phyloP scores from a whole-genome alignment of 2,329 filamentous ascomycete genomes.

The Stachybotrys echinatus region DNA sequence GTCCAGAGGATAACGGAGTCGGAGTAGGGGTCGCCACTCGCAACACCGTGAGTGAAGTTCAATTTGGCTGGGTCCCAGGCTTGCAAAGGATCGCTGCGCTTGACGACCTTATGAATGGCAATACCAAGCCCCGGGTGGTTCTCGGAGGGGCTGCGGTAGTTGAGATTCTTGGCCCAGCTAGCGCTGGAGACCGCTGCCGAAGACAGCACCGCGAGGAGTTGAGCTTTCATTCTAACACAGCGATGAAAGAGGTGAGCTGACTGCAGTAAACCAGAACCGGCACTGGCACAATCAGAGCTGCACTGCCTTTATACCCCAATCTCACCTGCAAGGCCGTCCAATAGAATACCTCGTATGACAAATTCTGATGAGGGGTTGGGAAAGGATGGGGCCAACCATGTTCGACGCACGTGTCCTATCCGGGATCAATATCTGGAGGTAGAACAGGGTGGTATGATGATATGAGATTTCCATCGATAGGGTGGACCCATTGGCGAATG shows the following conservation, averaged over 20 bases:
- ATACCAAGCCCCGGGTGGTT: constrained; percentile 60
- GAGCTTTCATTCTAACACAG: neutral
- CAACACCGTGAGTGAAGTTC: constrained; percentile 60
- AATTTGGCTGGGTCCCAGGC: constrained; percentile 23
- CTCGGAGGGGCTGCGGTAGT: constrained; percentile 62
- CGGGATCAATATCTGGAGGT: too few species aligned
- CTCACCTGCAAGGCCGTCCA: too few species aligned
- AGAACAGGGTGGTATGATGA: too few species aligned
- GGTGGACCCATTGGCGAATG: neutral
- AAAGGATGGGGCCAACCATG: too few species aligned
- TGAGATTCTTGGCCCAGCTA: constrained; percentile 42
- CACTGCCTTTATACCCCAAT: too few species aligned
- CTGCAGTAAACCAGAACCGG: neutral
- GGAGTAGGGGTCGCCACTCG: constrained; percentile 44
- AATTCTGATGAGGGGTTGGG: too few species aligned
- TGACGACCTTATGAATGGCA: constrained; percentile 39
- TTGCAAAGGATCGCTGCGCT: neutral
- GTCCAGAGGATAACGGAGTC: constrained; percentile 53
- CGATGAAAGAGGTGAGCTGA: neutral
- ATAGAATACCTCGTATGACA: too few species aligned
- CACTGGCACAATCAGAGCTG: neutral
- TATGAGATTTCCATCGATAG: neutral
- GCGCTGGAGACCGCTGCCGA: neutral
- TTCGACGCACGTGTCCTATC: too few species aligned
- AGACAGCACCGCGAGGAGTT: neutral